Conservation (phyloP, 352 stramenopile species). For the Globisporangium okanoganense region DNA sequence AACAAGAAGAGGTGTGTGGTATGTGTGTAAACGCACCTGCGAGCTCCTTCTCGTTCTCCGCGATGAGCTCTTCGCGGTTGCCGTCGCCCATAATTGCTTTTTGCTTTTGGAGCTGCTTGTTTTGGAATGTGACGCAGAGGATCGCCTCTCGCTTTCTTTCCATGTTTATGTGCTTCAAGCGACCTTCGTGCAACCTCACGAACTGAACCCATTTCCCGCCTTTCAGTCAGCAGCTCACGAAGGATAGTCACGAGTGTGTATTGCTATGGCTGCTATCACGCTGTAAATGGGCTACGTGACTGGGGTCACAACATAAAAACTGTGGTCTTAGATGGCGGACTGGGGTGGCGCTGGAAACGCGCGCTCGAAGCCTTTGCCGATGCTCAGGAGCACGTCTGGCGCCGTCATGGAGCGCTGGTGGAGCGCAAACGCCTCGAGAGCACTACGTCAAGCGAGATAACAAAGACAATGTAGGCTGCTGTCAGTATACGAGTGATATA, state of each 20-base stretch:
- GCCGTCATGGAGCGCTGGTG: constrained; percentile 81
- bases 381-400: constrained; percentile 68
- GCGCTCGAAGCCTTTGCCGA: constrained; percentile 55
- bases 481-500: neutral
- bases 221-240: neutral
- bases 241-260: neutral
- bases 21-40: constrained; percentile 27
- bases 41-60: constrained; percentile 67
- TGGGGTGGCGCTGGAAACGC: constrained; percentile 24
- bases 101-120: neutral
- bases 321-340: constrained; percentile 3
- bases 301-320: neutral
- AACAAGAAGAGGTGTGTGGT: neutral
- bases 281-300: neutral
- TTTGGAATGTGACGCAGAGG: constrained; percentile 2
- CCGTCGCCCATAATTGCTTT: constrained; percentile 1
- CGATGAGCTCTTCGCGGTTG: constrained; percentile 44
- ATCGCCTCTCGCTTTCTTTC: constrained; percentile 6
- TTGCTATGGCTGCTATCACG: neutral
- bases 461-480: neutral
- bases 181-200: constrained; percentile 5
- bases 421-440: constrained; percentile 55
- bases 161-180: constrained; percentile 8
- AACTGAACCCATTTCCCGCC: constrained; percentile 1
- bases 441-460: constrained; percentile 29